Evolutionary conservation across 495 filamentous ascomycete species (phyloP).

Genomic region (Penicillium canescens): DNA sequence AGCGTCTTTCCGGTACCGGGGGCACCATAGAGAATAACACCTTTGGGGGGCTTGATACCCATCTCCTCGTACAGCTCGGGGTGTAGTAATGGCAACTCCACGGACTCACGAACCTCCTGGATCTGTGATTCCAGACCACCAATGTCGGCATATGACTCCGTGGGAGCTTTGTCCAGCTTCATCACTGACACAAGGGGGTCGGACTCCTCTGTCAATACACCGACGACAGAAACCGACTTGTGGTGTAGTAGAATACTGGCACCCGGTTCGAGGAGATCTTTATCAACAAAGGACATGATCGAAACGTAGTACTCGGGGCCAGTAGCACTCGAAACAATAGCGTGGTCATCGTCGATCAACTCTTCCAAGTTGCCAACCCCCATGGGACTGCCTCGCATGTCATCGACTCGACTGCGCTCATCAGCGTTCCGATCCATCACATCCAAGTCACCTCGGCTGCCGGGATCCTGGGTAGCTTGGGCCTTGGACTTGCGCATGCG

Average conservation of each 20-base stretch:
- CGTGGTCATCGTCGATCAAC: slow-evolving; percentile 99
- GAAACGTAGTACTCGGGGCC: slow-evolving; percentile 99
- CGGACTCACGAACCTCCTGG: slow-evolving; percentile 95
- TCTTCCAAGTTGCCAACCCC: slow-evolving; percentile 97
- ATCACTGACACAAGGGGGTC: slow-evolving; percentile 97
- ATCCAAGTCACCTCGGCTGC: slow-evolving; percentile 40
- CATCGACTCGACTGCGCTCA: slow-evolving; percentile 93
- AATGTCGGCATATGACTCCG: slow-evolving; percentile 98
- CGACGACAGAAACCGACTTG: slow-evolving; percentile 96
- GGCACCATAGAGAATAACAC: slow-evolving; percentile 97
- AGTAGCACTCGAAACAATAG: slow-evolving; percentile 96
- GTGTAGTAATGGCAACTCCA: slow-evolving; percentile 93
- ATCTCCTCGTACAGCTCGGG: slow-evolving; percentile 99
- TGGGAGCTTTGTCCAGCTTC: slow-evolving; percentile 99
- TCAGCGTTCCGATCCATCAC: slow-evolving; percentile 78
- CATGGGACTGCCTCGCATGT: slow-evolving; percentile 99
- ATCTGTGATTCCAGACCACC: slow-evolving; percentile 94
- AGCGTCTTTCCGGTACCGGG: slow-evolving; percentile 98
- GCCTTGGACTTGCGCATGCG: slow-evolving; percentile 88
- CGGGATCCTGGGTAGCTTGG: slow-evolving; percentile 64
- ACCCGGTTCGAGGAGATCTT: slow-evolving; percentile 95
- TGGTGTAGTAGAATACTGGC: slow-evolving; percentile 95
- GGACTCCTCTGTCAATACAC: slow-evolving; percentile 94
- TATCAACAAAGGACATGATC: slow-evolving; percentile 99
- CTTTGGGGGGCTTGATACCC: slow-evolving; percentile 99